A percentile compares a stretch with the other conserved stretches of the same genome.
phyloP scores from a whole-genome alignment of 2,329 filamentous ascomycete species.

The Aspergillus tanneri region DNA sequence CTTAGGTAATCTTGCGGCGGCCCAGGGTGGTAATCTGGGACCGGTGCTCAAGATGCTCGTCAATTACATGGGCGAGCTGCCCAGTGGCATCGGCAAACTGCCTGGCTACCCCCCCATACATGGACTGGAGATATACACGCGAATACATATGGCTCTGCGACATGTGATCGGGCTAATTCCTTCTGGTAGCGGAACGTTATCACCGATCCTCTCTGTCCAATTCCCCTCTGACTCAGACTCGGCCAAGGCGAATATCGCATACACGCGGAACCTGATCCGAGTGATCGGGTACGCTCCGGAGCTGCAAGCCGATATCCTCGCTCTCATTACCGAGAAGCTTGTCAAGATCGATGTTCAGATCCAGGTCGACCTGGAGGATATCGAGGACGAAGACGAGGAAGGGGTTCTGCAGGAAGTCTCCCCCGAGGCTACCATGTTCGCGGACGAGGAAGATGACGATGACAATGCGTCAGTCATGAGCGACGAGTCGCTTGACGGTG shows the following conservation, averaged over 20 bases:
- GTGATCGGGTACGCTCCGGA: conserved; percentile 76
- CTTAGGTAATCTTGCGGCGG: conserved; percentile 68
- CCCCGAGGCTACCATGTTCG: conserved; percentile 28
- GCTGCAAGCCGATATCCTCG: conserved; percentile 75
- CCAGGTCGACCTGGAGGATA: conserved; percentile 86
- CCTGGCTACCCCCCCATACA: conserved; percentile 58
- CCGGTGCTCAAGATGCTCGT: conserved; percentile 78
- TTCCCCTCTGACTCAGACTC: conserved; percentile 78
- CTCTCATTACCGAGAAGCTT: conserved; percentile 78
- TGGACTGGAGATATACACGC: conserved; percentile 64
- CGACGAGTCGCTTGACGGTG: conserved; percentile 56
- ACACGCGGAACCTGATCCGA: conserved; percentile 78
- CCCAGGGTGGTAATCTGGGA: conserved; percentile 74
- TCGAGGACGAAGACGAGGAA: conserved; percentile 83
- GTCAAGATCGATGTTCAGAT: conserved; percentile 96
- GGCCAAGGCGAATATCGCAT: conserved; percentile 78
- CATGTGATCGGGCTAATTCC: conserved; percentile 80
- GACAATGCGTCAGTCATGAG: conserved; percentile 63
- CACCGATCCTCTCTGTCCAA: conserved; percentile 63
- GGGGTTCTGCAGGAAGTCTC: conserved; percentile 56
- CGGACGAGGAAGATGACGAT: conserved; percentile 58
- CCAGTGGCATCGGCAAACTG: conserved; percentile 53
- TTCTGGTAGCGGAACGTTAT: conserved; percentile 69
- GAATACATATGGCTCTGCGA: conserved; percentile 73
- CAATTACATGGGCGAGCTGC: conserved; percentile 67